A percentile compares a stretch with the other conserved stretches of the same genome.
Evolutionary conservation across 306 rosid genomes (phyloP).

Genomic region (Echinosophora koreensis): DNA sequence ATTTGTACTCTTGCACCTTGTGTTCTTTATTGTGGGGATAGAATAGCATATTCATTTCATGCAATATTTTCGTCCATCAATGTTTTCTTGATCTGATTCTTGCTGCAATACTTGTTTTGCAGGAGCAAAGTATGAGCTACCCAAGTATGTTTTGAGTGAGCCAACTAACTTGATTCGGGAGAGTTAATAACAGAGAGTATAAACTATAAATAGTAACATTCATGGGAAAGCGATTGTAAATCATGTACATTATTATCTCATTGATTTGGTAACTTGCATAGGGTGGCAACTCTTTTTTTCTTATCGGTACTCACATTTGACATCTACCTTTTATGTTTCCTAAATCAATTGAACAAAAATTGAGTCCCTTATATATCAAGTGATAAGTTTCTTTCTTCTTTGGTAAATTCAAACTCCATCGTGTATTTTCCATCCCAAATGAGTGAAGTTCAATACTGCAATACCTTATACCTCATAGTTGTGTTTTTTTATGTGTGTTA

Average conservation of each 20-base stretch:
- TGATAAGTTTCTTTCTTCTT: conserved; percentile 34
- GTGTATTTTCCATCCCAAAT: conserved; percentile 27
- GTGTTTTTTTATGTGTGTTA: background rate
- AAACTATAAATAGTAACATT: conserved; percentile 50
- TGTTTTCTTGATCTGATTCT: conserved; percentile 33
- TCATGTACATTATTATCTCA: conserved; percentile 80
- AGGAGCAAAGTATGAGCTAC: conserved; percentile 97
- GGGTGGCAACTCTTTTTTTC: conserved; percentile 52
- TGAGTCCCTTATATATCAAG: conserved; percentile 47
- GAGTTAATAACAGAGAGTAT: conserved; percentile 54
- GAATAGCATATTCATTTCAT: conserved; percentile 11
- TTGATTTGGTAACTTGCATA: conserved; percentile 62
- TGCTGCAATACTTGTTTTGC: conserved; percentile 48
- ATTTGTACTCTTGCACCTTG: background rate
- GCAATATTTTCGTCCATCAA: conserved; percentile 26
- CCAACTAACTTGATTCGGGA: conserved; percentile 95
- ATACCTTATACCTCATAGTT: background rate
- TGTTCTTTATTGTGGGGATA: conserved; percentile 6
- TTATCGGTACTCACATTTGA: conserved; percentile 48
- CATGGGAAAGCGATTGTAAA: conserved; percentile 68
- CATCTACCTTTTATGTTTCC: conserved; percentile 50
- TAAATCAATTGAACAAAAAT: conserved; percentile 43
- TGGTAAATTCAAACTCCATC: conserved; percentile 40
- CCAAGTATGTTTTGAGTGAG: conserved; percentile 97
- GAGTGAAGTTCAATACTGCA: conserved; percentile 3